Percentiles rank a stretch among this genome's conserved stretches.
These are phyloP conservation scores for Arthrobotrys conoides DNA, from an alignment of 2,329 filamentous ascomycete genomes.

Conservation along the genomic window DNA sequence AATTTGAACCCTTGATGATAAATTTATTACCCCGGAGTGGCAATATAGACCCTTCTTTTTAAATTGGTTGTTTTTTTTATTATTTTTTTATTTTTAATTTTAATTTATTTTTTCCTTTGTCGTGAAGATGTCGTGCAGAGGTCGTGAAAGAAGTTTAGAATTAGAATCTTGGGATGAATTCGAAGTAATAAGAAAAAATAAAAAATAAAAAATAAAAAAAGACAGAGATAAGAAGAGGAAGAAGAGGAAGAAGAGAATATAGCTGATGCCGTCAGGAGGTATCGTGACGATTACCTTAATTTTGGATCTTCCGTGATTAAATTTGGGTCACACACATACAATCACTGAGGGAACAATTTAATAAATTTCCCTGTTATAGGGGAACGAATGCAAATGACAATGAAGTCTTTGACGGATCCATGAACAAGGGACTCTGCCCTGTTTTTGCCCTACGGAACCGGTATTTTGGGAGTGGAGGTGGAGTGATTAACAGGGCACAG, in stretches of 20 bases:
- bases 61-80: too few relatives aligned
- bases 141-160: constrained; percentile 2
- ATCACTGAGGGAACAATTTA: constrained; percentile 21
- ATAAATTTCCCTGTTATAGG: constrained; percentile 8
- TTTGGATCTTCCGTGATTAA: background rate
- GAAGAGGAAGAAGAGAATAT: background rate
- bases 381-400: too few relatives aligned
- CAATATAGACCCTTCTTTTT: background rate
- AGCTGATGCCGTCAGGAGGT: constrained; percentile 14
- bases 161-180: background rate
- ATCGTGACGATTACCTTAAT: constrained; percentile 38
- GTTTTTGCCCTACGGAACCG: constrained; percentile 31
- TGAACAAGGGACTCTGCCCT: constrained; percentile 27
- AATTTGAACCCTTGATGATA: background rate
- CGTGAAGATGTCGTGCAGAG: constrained; percentile 1
- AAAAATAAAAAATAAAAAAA: too few relatives aligned
- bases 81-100: too few relatives aligned
- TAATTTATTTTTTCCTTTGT: too few relatives aligned
- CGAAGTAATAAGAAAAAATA: too few relatives aligned
- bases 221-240: too few relatives aligned
- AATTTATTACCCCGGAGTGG: background rate
- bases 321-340: background rate
- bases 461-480: constrained; percentile 26
- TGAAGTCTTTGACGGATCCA: background rate
- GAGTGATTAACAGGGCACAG: constrained; percentile 18